These are phyloP conservation scores for Sporothrix dimorphospora DNA, from an alignment of 2,329 filamentous ascomycete genomes.

Conservation along the genomic window DNA sequence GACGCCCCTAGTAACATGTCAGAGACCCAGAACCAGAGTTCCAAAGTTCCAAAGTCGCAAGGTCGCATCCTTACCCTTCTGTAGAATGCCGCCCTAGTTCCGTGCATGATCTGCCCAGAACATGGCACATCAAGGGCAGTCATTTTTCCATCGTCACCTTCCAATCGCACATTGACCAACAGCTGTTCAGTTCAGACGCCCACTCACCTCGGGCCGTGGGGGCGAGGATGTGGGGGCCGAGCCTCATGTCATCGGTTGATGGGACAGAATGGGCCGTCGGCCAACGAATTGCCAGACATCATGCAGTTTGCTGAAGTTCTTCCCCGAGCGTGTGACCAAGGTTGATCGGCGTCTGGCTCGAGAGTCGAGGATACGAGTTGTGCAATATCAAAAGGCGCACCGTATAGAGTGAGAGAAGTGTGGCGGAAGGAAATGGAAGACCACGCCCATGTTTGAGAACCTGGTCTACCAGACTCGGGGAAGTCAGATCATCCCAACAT, in stretches of 20 bases:
- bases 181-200: neutral
- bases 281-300: slow-evolving; percentile 8
- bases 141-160: neutral
- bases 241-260: neutral
- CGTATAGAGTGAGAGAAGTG: neutral
- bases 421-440: neutral
- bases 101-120: slow-evolving; percentile 18
- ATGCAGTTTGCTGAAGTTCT: neutral
- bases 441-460: slow-evolving; percentile 8
- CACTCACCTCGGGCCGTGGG: neutral
- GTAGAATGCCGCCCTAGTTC: neutral
- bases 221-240: slow-evolving; percentile 13
- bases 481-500: neutral
- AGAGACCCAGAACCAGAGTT: slow-evolving; percentile 10
- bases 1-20: neutral
- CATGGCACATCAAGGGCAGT: neutral
- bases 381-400: neutral
- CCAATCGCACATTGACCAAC: neutral
- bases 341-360: neutral
- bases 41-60: slow-evolving; percentile 7
- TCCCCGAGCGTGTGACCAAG: neutral
- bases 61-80: neutral
- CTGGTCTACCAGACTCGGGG: neutral
- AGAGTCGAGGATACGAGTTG: neutral
- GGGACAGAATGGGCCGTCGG: neutral